phyloP scores from a whole-genome alignment of 176 grass and related monocot genomes.

The Metroxylon sagu region DNA sequence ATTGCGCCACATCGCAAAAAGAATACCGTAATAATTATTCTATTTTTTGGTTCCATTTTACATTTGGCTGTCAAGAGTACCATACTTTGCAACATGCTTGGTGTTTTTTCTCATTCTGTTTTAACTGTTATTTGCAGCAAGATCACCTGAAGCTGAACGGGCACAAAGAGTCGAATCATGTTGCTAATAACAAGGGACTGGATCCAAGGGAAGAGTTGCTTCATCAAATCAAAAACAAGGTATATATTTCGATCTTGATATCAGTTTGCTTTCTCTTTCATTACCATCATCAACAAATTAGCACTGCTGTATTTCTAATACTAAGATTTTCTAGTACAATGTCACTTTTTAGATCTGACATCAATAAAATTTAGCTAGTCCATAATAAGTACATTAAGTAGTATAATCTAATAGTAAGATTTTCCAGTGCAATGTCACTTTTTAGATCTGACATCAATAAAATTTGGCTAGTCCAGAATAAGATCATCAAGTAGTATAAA shows the following conservation, averaged over 20 bases:
- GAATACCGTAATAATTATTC: constrained; percentile 23
- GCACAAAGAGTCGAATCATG: constrained; percentile 24
- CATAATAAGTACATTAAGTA: background rate
- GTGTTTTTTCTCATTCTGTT: no score
- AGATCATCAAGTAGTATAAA: background rate
- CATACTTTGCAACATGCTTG: no score
- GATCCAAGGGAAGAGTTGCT: constrained; percentile 49
- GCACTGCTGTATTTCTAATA: constrained; percentile 5
- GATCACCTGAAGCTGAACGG: constrained; percentile 28
- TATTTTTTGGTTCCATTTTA: no score
- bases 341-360: background rate
- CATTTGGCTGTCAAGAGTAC: no score
- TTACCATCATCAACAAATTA: constrained; percentile 1
- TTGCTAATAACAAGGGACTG: constrained; percentile 28
- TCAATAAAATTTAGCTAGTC: background rate
- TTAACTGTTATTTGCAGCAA: constrained; percentile 24
- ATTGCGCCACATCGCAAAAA: constrained; percentile 19
- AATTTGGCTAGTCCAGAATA: background rate
- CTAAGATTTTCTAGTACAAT: background rate
- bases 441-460: background rate
- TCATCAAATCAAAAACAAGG: constrained; percentile 83
- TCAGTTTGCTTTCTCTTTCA: constrained; percentile 5
- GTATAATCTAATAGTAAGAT: background rate
- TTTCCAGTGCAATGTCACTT: background rate
- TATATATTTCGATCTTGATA: constrained; percentile 30